These are phyloP conservation scores for Saccharata proteae DNA, from an alignment of 2,329 filamentous ascomycete species.

Conservation along the genomic window DNA sequence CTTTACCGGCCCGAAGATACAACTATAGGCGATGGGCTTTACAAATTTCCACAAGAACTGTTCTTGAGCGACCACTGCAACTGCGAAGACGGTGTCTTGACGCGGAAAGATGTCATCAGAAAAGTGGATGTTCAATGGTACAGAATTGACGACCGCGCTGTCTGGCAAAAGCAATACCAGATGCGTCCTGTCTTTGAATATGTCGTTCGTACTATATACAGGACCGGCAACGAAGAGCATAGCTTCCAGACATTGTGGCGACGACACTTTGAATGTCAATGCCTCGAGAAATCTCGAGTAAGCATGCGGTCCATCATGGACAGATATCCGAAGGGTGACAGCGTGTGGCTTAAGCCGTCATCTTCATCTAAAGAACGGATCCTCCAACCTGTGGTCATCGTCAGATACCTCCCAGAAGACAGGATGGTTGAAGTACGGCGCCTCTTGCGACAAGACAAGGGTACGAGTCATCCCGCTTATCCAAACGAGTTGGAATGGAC, in stretches of 20 bases:
- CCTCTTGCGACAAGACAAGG: conserved; percentile 37
- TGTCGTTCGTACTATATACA: conserved; percentile 63
- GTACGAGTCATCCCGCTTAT: conserved; percentile 26
- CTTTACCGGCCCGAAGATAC: conserved; percentile 62
- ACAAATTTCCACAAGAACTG: conserved; percentile 59
- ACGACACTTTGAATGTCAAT: too few relatives aligned
- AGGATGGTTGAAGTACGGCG: conserved; percentile 34
- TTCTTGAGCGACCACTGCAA: conserved; percentile 70
- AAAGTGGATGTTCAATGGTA: conserved; percentile 47
- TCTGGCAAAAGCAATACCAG: conserved; percentile 33
- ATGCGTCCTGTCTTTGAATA: conserved; percentile 31
- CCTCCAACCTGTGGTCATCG: conserved; percentile 52
- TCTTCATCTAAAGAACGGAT: too few relatives aligned
- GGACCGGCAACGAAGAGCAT: too few relatives aligned
- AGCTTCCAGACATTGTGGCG: too few relatives aligned
- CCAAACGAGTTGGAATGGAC: conserved; percentile 51
- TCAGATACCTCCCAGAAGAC: conserved; percentile 22
- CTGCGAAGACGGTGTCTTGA: conserved; percentile 44
- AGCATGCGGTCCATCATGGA: too few relatives aligned
- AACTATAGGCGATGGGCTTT: conserved; percentile 53
- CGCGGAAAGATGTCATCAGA: conserved; percentile 43
- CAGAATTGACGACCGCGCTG: too few relatives aligned
- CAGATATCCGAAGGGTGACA: conserved; percentile 14
- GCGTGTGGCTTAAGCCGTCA: too few relatives aligned
- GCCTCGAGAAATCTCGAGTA: not conserved